Conservation (phyloP, 2,329 filamentous ascomycete species). For the Penicillium brevicompactum region DNA sequence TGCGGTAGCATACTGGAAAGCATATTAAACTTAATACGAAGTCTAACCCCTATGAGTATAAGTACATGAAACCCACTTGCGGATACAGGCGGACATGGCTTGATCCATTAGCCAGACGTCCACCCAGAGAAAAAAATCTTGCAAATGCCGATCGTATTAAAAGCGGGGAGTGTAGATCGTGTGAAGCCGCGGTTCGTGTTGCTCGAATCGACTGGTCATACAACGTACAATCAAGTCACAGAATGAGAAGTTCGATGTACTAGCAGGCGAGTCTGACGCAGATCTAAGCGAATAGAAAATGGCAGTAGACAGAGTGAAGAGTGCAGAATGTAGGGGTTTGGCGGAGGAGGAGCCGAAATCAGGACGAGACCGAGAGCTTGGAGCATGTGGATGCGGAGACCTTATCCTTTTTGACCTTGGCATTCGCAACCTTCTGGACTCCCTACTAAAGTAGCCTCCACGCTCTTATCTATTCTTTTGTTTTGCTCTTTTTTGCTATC, state of each 20-base stretch:
- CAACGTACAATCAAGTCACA: not conserved
- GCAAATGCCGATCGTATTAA: not conserved
- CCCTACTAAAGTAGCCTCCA: not conserved
- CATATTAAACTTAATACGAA: not conserved
- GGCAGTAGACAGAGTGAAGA: not conserved
- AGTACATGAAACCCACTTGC: not conserved
- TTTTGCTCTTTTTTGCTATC: not conserved
- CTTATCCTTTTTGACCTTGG: not conserved
- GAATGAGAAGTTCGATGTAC: not conserved
- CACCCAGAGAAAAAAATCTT: not conserved
- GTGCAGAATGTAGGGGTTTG: not conserved
- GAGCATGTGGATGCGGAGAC: constrained; percentile 9
- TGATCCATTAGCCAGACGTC: not conserved
- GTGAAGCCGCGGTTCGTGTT: constrained; percentile 11
- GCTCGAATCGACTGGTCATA: not conserved
- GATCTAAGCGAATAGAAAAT: no score
- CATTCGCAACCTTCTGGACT: not conserved
- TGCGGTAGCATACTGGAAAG: not conserved
- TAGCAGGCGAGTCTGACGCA: no score
- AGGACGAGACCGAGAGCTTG: constrained; percentile 5
- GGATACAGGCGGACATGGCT: no score
- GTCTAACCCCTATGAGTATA: not conserved
- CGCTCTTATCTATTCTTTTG: not conserved
- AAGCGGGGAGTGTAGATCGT: not conserved
- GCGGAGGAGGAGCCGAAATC: not conserved